A percentile compares a stretch with the other conserved stretches of the same genome.
phyloP scores from a whole-genome alignment of 768 basidiomycete species.

The Hericium alpestre region DNA sequence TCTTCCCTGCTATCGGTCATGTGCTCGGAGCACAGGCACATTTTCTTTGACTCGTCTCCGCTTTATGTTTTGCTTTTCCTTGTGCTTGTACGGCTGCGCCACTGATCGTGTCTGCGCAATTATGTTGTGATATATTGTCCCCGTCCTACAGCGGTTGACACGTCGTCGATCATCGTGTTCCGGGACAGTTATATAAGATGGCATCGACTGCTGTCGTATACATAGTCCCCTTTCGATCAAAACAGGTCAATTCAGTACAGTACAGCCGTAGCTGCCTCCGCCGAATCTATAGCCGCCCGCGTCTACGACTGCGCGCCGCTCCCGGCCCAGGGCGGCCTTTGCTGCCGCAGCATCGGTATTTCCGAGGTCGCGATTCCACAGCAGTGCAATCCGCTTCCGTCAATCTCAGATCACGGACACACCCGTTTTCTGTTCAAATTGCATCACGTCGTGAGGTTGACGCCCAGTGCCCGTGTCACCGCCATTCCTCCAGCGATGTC shows the following conservation, averaged over 20 bases:
- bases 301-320: neutral
- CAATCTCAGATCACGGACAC: neutral
- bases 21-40: neutral
- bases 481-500: neutral
- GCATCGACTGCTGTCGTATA: neutral
- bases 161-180: no score
- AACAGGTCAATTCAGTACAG: neutral
- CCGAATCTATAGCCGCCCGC: neutral
- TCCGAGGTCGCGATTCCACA: neutral
- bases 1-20: neutral
- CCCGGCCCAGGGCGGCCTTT: neutral
- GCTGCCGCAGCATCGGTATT: neutral
- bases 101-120: no score
- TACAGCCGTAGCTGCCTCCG: neutral
- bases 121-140: no score
- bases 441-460: no score
- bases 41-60: no score
- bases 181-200: no score
- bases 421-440: neutral
- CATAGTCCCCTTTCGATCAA: neutral
- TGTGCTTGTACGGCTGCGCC: no score
- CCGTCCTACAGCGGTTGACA: no score
- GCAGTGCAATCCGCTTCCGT: neutral
- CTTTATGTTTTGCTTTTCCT: no score
- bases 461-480: neutral